Percentiles rank a stretch among this genome's conserved stretches.
Conservation (phyloP, 78 protist species). For the Ministeria vibrans region DNA sequence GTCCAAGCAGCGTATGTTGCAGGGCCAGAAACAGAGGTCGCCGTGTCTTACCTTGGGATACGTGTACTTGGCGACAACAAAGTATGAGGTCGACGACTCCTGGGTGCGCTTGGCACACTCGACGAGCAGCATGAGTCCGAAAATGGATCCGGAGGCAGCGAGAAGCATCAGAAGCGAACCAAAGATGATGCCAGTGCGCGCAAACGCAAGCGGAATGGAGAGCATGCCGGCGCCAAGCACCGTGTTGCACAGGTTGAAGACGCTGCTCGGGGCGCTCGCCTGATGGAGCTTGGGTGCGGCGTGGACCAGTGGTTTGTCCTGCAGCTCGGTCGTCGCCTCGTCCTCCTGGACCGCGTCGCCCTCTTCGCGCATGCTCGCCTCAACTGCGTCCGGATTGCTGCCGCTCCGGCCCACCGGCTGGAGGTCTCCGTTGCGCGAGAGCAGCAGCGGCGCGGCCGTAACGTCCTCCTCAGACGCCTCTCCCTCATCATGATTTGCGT, state of each 20-base stretch:
- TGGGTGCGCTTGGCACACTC: not conserved
- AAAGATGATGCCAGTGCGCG: not conserved
- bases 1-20: too few relatives aligned
- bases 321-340: too few relatives aligned
- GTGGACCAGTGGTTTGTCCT: not conserved
- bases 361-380: too few relatives aligned
- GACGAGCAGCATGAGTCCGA: not conserved
- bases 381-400: too few relatives aligned
- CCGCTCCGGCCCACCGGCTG: too few relatives aligned
- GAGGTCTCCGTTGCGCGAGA: too few relatives aligned
- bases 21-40: too few relatives aligned
- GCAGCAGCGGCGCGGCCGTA: too few relatives aligned
- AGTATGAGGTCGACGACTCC: not conserved
- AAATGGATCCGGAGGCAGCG: not conserved
- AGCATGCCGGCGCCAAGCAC: conserved; percentile 26
- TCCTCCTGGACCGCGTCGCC: too few relatives aligned
- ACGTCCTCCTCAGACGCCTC: too few relatives aligned
- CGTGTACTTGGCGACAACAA: not conserved
- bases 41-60: not conserved
- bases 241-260: conserved; percentile 18
- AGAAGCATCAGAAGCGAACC: not conserved
- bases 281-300: too few relatives aligned
- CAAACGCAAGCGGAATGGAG: conserved; percentile 1
- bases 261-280: not conserved
- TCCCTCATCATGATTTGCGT: too few relatives aligned